These are phyloP conservation scores for Diplodia scrobiculata DNA, from an alignment of 2,329 filamentous ascomycete genomes.

Conservation along the genomic window DNA sequence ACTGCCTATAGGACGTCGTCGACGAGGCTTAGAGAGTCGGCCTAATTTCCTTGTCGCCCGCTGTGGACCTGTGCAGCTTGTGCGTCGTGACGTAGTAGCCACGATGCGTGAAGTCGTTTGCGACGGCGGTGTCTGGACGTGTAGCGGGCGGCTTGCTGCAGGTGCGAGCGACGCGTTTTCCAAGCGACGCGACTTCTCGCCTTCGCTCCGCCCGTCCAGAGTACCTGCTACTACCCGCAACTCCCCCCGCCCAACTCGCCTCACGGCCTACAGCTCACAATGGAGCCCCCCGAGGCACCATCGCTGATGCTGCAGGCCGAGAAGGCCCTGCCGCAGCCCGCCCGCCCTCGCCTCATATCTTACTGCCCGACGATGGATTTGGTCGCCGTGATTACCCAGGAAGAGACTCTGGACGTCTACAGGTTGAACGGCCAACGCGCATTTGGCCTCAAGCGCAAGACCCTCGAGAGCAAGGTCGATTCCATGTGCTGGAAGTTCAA, in stretches of 20 bases:
- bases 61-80: neutral
- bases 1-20: too few relatives aligned
- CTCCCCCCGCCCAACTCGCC: constrained; percentile 1
- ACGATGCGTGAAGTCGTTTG: neutral
- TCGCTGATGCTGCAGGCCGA: constrained; percentile 45
- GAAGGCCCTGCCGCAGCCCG: constrained; percentile 50
- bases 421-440: constrained; percentile 74
- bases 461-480: constrained; percentile 40
- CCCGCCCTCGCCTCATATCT: constrained; percentile 62
- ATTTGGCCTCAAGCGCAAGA: constrained; percentile 55
- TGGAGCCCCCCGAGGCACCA: constrained; percentile 32
- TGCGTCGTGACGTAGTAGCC: neutral
- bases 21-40: too few relatives aligned
- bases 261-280: constrained; percentile 30
- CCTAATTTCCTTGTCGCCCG: too few relatives aligned
- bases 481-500: constrained; percentile 53
- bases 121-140: neutral
- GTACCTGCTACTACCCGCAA: neutral
- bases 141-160: neutral
- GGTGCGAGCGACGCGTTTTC: constrained; percentile 23
- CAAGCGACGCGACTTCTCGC: constrained; percentile 23
- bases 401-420: constrained; percentile 72
- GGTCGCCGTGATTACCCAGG: constrained; percentile 69
- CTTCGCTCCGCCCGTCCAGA: constrained; percentile 6
- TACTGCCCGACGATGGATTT: constrained; percentile 87